These are phyloP conservation scores for Tylopilus sp. DNA, from an alignment of 768 basidiomycete species.

Conservation along the genomic window DNA sequence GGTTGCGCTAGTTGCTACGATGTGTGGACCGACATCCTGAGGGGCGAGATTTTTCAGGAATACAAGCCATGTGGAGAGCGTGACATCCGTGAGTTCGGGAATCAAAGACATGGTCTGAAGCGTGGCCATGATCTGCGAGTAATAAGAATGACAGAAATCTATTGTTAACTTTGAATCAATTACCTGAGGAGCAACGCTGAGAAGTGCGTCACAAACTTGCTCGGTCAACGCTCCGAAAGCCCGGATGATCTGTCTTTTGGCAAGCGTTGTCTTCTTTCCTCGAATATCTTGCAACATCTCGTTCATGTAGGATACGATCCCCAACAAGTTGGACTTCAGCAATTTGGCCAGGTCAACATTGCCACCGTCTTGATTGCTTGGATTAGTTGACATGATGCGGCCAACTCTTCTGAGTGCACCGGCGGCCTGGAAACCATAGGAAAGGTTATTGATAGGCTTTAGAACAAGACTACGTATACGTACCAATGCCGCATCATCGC, in stretches of 20 bases:
- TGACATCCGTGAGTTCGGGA: conserved; percentile 71
- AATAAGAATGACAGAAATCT: conserved; percentile 9
- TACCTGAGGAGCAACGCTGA: conserved; percentile 85
- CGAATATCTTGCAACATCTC: conserved; percentile 83
- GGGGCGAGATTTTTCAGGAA: conserved; percentile 70
- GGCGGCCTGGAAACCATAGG: conserved; percentile 42
- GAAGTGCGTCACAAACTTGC: conserved; percentile 67
- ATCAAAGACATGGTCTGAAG: conserved; percentile 85
- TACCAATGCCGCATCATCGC: conserved; percentile 43
- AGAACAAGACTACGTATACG: conserved; percentile 10
- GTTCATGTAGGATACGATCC: conserved; percentile 79
- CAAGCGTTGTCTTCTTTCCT: conserved; percentile 64
- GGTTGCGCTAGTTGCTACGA: conserved; percentile 84
- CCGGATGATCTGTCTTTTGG: conserved; percentile 76
- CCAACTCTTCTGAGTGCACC: conserved; percentile 45
- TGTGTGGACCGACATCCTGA: conserved; percentile 74
- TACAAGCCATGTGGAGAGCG: conserved; percentile 73
- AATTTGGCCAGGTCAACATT: conserved; percentile 50
- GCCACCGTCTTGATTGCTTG: conserved; percentile 26
- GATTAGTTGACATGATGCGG: conserved; percentile 25
- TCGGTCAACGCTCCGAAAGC: conserved; percentile 72
- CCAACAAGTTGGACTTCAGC: conserved; percentile 75
- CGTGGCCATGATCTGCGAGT: conserved; percentile 84
- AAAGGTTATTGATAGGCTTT: conserved; percentile 34
- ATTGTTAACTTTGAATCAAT: conserved; percentile 13